phyloP scores from a whole-genome alignment of 148 eudicot genomes.

The Simmondsia chinensis region DNA sequence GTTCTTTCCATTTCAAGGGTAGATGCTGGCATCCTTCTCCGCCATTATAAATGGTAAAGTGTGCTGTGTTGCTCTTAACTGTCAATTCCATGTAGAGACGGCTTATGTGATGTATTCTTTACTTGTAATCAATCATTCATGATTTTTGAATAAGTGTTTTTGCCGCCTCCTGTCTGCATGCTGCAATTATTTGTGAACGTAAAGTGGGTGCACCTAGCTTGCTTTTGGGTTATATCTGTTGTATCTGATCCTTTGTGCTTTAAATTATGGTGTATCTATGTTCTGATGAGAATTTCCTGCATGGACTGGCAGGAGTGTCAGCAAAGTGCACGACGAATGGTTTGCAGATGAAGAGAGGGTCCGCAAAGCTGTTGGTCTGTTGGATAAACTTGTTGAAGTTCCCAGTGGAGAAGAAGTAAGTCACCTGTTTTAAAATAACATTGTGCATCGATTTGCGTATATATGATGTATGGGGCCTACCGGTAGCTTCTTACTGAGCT shows the following conservation, averaged over 20 bases:
- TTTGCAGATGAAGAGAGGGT: constrained; percentile 85
- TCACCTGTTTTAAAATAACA: not conserved
- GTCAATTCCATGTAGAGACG: too few species aligned
- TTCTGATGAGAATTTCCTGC: constrained; percentile 5
- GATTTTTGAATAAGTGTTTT: too few species aligned
- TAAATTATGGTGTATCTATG: not conserved
- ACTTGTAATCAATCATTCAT: too few species aligned
- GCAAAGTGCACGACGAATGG: constrained; percentile 89
- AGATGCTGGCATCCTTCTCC: constrained; percentile 65
- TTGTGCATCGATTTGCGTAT: not conserved
- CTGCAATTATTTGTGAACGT: too few species aligned
- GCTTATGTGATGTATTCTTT: too few species aligned
- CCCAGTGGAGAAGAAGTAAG: constrained; percentile 48
- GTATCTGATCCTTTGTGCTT: too few species aligned
- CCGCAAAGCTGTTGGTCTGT: constrained; percentile 59
- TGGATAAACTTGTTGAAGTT: constrained; percentile 37
- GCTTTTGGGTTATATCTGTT: too few species aligned
- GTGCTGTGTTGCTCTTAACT: not conserved
- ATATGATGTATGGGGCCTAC: too few species aligned
- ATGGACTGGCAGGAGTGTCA: constrained; percentile 58
- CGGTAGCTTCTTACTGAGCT: too few species aligned
- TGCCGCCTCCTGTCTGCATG: too few species aligned
- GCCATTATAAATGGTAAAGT: constrained; percentile 64
- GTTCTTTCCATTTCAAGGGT: constrained; percentile 69
- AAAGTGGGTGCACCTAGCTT: too few species aligned